Percentiles rank a stretch among this genome's conserved stretches.
Evolutionary conservation across 495 filamentous ascomycete species (phyloP).

Genomic region (Aspergillus campestris): DNA sequence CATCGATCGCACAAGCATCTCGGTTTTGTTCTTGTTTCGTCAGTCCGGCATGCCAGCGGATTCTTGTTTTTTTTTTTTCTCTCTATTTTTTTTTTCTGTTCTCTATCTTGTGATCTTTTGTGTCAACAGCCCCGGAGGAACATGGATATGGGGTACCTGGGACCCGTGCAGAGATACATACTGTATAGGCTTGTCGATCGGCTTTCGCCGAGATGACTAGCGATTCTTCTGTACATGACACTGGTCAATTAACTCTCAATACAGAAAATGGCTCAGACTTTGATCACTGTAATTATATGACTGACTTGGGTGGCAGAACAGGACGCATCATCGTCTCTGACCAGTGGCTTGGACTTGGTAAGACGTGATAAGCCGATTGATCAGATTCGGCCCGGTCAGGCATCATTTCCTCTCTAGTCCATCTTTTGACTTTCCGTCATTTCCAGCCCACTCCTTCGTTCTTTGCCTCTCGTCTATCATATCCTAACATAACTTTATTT

Average conservation of each 20-base stretch:
- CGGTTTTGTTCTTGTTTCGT: slow-evolving; percentile 3
- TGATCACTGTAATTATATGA: not conserved
- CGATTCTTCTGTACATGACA: not conserved
- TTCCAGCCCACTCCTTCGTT: no score
- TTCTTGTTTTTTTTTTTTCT: not conserved
- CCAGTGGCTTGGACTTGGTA: no score
- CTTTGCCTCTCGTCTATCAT: no score
- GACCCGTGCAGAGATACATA: not conserved
- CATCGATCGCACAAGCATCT: slow-evolving; percentile 1
- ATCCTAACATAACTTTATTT: no score
- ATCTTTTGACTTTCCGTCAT: no score
- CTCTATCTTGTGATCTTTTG: not conserved
- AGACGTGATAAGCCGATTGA: no score
- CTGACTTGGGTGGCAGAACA: not conserved
- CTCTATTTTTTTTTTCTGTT: not conserved
- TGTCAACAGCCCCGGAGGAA: not conserved
- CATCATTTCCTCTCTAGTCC: no score
- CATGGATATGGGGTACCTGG: not conserved
- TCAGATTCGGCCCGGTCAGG: no score
- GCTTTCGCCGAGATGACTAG: not conserved
- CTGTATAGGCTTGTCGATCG: slow-evolving; percentile 2
- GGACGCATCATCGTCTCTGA: not conserved
- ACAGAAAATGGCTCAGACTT: slow-evolving; percentile 1
- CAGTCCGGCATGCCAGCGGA: not conserved
- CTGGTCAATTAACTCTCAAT: not conserved